Percentiles rank a stretch among this genome's conserved stretches.
phyloP scores from a whole-genome alignment of 1,139 yeast species.

The Williopsis jadinii region DNA sequence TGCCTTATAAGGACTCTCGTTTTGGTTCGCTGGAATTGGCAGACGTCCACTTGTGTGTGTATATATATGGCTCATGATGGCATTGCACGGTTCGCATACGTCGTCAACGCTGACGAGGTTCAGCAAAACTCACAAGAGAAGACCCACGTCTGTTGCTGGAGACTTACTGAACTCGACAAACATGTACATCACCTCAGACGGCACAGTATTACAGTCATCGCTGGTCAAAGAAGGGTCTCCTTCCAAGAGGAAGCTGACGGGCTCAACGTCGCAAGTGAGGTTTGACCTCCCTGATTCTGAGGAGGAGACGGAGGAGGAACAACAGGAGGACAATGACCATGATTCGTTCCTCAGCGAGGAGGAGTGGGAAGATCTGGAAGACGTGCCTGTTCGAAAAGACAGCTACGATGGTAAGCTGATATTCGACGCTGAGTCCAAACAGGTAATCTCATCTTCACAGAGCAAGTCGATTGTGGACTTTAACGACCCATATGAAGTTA shows the following conservation, averaged over 20 bases:
- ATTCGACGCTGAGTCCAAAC: constrained; percentile 20
- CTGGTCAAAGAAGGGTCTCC: constrained; percentile 23
- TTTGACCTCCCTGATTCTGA: constrained; percentile 21
- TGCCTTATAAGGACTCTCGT: no score
- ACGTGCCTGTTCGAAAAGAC: constrained; percentile 13
- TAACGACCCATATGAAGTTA: constrained; percentile 5
- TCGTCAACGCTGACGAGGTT: background rate
- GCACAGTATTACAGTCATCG: constrained; percentile 21
- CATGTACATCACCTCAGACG: constrained; percentile 19
- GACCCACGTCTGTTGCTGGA: constrained; percentile 21
- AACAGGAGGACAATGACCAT: constrained; percentile 3
- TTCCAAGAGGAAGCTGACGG: constrained; percentile 17
- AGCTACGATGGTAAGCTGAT: constrained; percentile 24
- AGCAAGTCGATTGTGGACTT: background rate
- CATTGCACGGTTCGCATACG: no score
- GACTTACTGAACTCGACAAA: constrained; percentile 12
- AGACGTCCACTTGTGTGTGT: no score
- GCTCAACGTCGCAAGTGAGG: constrained; percentile 24
- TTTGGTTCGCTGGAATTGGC: no score
- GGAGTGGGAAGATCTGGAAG: constrained; percentile 12
- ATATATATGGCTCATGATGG: no score
- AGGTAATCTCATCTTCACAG: background rate
- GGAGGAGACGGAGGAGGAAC: background rate
- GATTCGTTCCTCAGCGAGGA: constrained; percentile 8
- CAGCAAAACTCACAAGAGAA: constrained; percentile 14